Evolutionary conservation across 2,329 filamentous ascomycete genomes (phyloP).

Genomic region (Colletotrichum chlorophyti): DNA sequence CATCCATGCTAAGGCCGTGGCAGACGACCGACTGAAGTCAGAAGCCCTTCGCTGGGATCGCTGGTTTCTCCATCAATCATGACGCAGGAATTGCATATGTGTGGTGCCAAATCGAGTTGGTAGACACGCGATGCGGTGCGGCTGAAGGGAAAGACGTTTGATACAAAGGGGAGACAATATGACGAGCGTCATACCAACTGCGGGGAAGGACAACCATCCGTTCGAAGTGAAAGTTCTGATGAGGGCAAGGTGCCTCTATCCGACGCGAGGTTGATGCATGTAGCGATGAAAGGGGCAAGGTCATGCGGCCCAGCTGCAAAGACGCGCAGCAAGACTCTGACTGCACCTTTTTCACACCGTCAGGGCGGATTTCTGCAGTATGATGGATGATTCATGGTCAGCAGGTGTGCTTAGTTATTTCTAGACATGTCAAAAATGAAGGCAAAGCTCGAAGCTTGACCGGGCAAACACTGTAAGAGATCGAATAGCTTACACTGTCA

Average conservation of each 20-base stretch:
- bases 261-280: slow-evolving; percentile 1
- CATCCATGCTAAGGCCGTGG: background rate
- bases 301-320: slow-evolving; percentile 12
- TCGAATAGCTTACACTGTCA: slow-evolving; percentile 4
- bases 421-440: background rate
- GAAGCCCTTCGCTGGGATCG: background rate
- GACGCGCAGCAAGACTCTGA: slow-evolving; percentile 1
- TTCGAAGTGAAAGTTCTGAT: background rate
- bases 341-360: background rate
- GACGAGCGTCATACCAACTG: background rate
- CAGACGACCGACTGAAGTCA: background rate
- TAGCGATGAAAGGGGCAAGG: background rate
- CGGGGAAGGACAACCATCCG: background rate
- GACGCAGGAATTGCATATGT: background rate
- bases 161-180: background rate
- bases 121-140: slow-evolving; percentile 8
- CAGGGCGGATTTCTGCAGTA: slow-evolving; percentile 1
- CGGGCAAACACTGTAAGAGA: slow-evolving; percentile 22
- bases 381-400: slow-evolving; percentile 9
- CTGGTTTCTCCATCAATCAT: slow-evolving; percentile 19
- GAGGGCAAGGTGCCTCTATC: slow-evolving; percentile 14
- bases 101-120: background rate
- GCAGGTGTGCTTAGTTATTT: slow-evolving; percentile 10
- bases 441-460: background rate
- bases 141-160: slow-evolving; percentile 1